Percentiles rank a stretch among this genome's conserved stretches.
Evolutionary conservation across 768 basidiomycete genomes (phyloP).

Genomic region (Boletus insuetus): DNA sequence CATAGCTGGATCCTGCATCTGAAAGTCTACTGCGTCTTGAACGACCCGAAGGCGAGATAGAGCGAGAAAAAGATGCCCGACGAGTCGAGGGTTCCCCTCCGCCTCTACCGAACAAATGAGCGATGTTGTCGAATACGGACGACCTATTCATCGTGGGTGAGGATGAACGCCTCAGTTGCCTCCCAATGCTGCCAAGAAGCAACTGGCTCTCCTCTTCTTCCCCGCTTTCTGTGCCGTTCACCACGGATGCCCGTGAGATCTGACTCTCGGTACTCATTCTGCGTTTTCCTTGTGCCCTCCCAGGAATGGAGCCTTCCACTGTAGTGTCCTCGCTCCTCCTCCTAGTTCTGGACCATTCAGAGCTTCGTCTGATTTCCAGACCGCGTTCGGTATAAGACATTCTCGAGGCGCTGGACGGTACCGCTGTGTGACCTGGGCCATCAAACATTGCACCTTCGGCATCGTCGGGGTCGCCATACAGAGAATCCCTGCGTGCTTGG

Average conservation of each 20-base stretch:
- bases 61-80: slow-evolving; percentile 56
- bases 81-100: slow-evolving; percentile 41
- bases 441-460: slow-evolving; percentile 72
- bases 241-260: slow-evolving; percentile 38
- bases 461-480: slow-evolving; percentile 49
- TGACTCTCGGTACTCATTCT: slow-evolving; percentile 44
- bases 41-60: slow-evolving; percentile 45
- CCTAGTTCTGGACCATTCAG: slow-evolving; percentile 47
- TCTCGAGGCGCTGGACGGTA: slow-evolving; percentile 77
- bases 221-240: slow-evolving; percentile 38
- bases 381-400: slow-evolving; percentile 62
- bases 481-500: slow-evolving; percentile 64
- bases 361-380: slow-evolving; percentile 48
- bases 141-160: slow-evolving; percentile 38
- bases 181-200: slow-evolving; percentile 25
- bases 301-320: slow-evolving; percentile 24
- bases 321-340: slow-evolving; percentile 48
- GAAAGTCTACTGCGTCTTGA: slow-evolving; percentile 53
- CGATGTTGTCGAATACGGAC: slow-evolving; percentile 62
- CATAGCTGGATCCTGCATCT: slow-evolving; percentile 58
- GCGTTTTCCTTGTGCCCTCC: slow-evolving; percentile 34
- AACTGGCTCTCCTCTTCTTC: slow-evolving; percentile 37
- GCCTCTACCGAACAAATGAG: slow-evolving; percentile 61
- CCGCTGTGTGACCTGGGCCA: slow-evolving; percentile 59
- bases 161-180: slow-evolving; percentile 34